phyloP scores from a whole-genome alignment of 805 yeast species.

The Hanseniaspora thailandica region DNA sequence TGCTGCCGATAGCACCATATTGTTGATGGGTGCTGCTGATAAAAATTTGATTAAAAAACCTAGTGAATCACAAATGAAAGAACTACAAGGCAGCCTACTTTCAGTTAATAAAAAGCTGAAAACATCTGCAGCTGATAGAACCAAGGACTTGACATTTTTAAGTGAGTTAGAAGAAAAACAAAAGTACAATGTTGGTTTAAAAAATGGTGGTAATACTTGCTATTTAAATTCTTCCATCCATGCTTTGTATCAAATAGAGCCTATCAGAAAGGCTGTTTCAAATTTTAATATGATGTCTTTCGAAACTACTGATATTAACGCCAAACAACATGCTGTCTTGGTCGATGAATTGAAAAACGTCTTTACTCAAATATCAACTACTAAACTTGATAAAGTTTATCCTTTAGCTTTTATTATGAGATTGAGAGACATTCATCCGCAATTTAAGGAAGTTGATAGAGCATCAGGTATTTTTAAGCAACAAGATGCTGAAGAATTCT shows the following conservation, averaged over 20 bases:
- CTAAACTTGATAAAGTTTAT: conserved; percentile 38
- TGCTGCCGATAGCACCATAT: conserved; percentile 54
- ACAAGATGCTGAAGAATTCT: conserved; percentile 97
- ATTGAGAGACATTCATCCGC: conserved; percentile 65
- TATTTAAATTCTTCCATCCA: conserved; percentile 84
- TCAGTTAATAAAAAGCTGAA: conserved; percentile 5
- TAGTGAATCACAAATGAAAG: neutral
- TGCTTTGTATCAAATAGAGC: conserved; percentile 67
- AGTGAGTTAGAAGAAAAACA: conserved; percentile 48
- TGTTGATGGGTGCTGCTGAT: conserved; percentile 90
- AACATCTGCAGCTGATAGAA: conserved; percentile 15
- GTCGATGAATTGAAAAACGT: conserved; percentile 40
- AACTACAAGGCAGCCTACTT: neutral
- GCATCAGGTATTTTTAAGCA: conserved; percentile 67
- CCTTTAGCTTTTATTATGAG: conserved; percentile 59
- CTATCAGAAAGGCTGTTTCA: conserved; percentile 53
- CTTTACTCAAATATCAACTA: conserved; percentile 33
- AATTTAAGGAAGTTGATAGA: conserved; percentile 68
- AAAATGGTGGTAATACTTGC: conserved; percentile 93
- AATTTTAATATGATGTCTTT: conserved; percentile 36
- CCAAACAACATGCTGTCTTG: conserved; percentile 30
- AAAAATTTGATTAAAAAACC: conserved; percentile 44
- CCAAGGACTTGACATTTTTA: conserved; percentile 44
- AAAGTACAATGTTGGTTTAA: conserved; percentile 48
- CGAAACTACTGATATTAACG: conserved; percentile 37